phyloP scores from a whole-genome alignment of 2,329 filamentous ascomycete genomes.

The Onygenales sp. region DNA sequence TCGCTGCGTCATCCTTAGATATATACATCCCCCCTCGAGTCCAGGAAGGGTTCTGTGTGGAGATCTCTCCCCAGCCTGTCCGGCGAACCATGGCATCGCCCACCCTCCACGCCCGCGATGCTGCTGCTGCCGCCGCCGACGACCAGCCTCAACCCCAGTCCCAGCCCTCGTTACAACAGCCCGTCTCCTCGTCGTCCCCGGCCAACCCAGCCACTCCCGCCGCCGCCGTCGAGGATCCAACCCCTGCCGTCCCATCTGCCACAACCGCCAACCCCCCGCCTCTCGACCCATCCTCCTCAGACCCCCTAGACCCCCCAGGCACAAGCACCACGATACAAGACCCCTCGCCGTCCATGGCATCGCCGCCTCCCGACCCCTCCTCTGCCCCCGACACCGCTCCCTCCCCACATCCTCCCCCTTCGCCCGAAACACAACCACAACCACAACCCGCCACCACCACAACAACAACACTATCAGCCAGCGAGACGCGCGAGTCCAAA shows the following conservation, averaged over 20 bases:
- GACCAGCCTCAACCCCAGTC: too few relatives aligned
- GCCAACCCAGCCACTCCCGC: not conserved
- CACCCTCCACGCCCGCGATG: too few relatives aligned
- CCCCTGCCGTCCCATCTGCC: not conserved
- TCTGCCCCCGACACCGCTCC: not conserved
- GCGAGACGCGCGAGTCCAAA: not conserved
- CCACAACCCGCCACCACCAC: not conserved
- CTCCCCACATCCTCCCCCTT: not conserved
- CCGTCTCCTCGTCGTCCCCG: not conserved
- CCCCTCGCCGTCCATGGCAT: not conserved
- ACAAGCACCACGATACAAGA: not conserved
- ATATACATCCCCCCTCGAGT: too few relatives aligned
- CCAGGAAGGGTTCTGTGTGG: too few relatives aligned
- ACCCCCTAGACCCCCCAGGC: not conserved
- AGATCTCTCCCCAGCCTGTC: too few relatives aligned
- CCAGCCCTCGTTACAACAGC: too few relatives aligned
- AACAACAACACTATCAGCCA: slow-evolving; percentile 2
- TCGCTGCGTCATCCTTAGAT: too few relatives aligned
- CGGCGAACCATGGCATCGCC: too few relatives aligned
- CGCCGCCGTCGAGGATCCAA: not conserved
- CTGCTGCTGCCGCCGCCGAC: too few relatives aligned
- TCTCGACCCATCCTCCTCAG: not conserved
- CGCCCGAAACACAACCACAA: not conserved
- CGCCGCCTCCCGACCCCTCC: not conserved
- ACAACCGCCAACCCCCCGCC: not conserved